These are phyloP conservation scores for Ilyonectria sp. DNA, from an alignment of 2,329 filamentous ascomycete genomes.

Conservation along the genomic window DNA sequence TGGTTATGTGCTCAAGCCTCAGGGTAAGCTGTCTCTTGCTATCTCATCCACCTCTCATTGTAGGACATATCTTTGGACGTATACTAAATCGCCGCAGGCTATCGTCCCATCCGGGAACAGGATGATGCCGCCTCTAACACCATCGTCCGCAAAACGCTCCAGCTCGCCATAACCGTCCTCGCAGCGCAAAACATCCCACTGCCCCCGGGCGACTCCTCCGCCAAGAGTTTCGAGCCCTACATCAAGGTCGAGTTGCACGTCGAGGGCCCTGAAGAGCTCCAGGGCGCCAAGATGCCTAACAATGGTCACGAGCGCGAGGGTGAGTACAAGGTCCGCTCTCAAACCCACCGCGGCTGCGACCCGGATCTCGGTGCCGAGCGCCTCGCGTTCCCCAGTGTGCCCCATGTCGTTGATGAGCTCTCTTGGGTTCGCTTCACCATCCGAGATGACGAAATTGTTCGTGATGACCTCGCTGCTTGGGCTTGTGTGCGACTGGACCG, in stretches of 20 bases:
- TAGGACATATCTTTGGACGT: too few species aligned
- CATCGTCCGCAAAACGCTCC: slow-evolving; percentile 71
- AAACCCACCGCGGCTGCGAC: slow-evolving; percentile 70
- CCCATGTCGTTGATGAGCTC: slow-evolving; percentile 76
- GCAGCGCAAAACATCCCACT: slow-evolving; percentile 84
- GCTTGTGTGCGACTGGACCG: slow-evolving; percentile 89
- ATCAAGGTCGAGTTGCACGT: slow-evolving; percentile 89
- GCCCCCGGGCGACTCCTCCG: slow-evolving; percentile 65
- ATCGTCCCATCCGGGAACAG: slow-evolving; percentile 48
- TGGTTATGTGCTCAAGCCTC: slow-evolving; percentile 91
- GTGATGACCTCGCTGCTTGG: slow-evolving; percentile 88
- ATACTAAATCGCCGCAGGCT: slow-evolving; percentile 46
- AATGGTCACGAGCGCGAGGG: slow-evolving; percentile 58
- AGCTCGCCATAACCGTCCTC: slow-evolving; percentile 80
- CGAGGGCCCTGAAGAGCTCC: slow-evolving; percentile 71
- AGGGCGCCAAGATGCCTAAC: slow-evolving; percentile 56
- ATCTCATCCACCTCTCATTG: not conserved
- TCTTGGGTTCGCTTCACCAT: slow-evolving; percentile 87
- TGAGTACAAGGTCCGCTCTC: slow-evolving; percentile 72
- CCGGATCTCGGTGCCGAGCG: slow-evolving; percentile 75
- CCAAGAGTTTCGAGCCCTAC: slow-evolving; percentile 80
- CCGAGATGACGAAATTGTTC: slow-evolving; percentile 86
- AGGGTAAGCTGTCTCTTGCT: slow-evolving; percentile 61
- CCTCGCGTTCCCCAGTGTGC: slow-evolving; percentile 69
- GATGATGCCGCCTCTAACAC: slow-evolving; percentile 42